These are phyloP conservation scores for Fraxinus paxiana DNA, from an alignment of 305 asterid genomes.

Conservation along the genomic window DNA sequence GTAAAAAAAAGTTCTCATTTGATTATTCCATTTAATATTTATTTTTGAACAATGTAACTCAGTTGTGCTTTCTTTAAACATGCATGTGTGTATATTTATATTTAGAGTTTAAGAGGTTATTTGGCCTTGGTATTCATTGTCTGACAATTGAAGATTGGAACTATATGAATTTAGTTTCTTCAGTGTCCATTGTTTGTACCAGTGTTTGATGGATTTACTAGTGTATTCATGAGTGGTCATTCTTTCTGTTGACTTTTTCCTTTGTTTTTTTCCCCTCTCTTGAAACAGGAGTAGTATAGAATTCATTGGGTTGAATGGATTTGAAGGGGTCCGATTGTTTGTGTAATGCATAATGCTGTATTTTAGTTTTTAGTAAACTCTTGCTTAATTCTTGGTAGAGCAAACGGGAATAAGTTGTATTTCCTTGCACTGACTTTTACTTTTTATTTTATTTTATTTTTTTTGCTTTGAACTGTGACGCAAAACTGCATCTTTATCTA, in stretches of 20 bases:
- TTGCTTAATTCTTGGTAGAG: neutral
- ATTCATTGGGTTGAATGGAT: neutral
- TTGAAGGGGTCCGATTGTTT: neutral
- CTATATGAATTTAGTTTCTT: neutral
- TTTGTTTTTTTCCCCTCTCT: neutral
- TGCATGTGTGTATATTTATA: neutral
- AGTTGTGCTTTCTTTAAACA: neutral
- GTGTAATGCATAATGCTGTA: neutral
- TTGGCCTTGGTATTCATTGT: neutral
- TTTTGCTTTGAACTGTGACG: neutral
- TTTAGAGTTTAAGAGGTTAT: neutral
- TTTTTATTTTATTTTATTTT: neutral
- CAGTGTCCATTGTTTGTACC: neutral
- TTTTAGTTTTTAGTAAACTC: neutral
- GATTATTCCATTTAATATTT: neutral
- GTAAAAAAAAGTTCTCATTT: neutral
- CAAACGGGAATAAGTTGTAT: neutral
- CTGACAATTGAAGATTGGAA: neutral
- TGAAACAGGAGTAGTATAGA: neutral
- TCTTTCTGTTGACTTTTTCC: neutral
- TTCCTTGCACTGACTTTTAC: neutral
- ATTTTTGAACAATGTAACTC: neutral
- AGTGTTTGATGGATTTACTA: neutral
- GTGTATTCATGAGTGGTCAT: neutral
- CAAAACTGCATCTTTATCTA: neutral